phyloP scores from a whole-genome alignment of 2,329 filamentous ascomycete genomes.

The Colletotrichum eleusines region DNA sequence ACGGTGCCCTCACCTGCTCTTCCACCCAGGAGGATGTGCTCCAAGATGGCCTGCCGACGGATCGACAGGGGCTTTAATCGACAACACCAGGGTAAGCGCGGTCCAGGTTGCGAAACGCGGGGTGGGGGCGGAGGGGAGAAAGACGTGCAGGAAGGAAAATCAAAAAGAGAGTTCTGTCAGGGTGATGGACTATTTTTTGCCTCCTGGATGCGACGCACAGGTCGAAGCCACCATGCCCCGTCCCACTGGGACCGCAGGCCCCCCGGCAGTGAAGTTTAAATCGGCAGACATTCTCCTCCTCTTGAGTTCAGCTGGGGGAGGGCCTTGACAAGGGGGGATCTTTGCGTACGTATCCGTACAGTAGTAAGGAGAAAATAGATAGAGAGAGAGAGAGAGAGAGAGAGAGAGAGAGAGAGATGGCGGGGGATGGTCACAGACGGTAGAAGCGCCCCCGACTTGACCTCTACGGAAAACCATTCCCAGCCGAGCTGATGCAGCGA shows the following conservation, averaged over 20 bases:
- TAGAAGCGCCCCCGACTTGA: neutral
- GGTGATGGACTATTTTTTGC: neutral
- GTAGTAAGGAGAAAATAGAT: no score
- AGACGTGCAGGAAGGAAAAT: no score
- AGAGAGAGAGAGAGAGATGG: no score
- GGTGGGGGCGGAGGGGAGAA: no score
- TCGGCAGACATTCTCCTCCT: neutral
- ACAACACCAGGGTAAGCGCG: neutral
- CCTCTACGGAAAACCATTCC: constrained; percentile 2
- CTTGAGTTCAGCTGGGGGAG: neutral
- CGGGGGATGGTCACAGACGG: neutral
- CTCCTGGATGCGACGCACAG: neutral
- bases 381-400: no score
- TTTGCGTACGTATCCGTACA: no score
- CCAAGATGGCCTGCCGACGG: constrained; percentile 12
- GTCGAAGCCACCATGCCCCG: neutral
- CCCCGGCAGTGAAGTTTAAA: constrained; percentile 1
- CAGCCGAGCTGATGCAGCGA: constrained; percentile 11
- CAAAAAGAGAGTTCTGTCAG: neutral
- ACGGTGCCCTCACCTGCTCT: neutral
- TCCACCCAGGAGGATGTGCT: neutral
- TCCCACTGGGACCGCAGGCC: neutral
- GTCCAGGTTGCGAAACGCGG: neutral
- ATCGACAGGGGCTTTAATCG: neutral
- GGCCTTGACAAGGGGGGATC: neutral